These are phyloP conservation scores for Neonectria faginata DNA, from an alignment of 2,329 filamentous ascomycete genomes.

Conservation along the genomic window DNA sequence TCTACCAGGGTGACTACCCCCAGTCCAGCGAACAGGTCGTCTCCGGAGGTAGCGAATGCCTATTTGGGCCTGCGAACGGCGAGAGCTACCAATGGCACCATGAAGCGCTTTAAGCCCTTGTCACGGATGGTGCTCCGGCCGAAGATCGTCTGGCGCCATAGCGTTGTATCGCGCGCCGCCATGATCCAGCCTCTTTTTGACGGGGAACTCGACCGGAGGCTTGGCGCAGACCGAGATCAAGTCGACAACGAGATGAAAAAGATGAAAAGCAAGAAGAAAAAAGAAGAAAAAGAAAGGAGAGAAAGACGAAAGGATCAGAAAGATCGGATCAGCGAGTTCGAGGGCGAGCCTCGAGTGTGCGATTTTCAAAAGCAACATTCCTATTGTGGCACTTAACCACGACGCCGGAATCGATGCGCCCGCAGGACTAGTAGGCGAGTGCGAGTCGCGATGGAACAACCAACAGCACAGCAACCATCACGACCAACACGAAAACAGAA, in stretches of 20 bases:
- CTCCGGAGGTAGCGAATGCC: conserved; percentile 37
- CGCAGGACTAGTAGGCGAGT: conserved; percentile 2
- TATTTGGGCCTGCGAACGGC: conserved; percentile 34
- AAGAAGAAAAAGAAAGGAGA: neutral
- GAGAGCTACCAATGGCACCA: conserved; percentile 37
- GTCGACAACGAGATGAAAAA: neutral
- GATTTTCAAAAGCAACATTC: conserved; percentile 28
- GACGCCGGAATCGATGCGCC: conserved; percentile 8
- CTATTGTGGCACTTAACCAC: conserved; percentile 9
- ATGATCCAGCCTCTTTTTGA: conserved; percentile 5
- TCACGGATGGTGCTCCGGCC: conserved; percentile 20
- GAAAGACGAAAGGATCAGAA: conserved; percentile 11
- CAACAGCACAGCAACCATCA: conserved; percentile 10
- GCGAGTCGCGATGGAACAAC: conserved; percentile 1
- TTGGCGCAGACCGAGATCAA: neutral
- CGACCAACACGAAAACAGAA: conserved; percentile 14
- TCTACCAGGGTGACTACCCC: conserved; percentile 38
- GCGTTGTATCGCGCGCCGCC: conserved; percentile 24
- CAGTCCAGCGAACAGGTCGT: conserved; percentile 13
- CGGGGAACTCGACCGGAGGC: neutral
- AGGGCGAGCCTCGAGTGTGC: conserved; percentile 22
- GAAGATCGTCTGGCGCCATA: conserved; percentile 27
- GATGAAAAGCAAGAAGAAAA: conserved; percentile 8
- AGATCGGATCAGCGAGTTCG: conserved; percentile 3
- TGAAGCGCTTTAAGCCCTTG: conserved; percentile 32